Percentiles rank a stretch among this genome's conserved stretches.
phyloP scores from a whole-genome alignment of 441 rosid genomes.

The Adansonia rubrostipa region DNA sequence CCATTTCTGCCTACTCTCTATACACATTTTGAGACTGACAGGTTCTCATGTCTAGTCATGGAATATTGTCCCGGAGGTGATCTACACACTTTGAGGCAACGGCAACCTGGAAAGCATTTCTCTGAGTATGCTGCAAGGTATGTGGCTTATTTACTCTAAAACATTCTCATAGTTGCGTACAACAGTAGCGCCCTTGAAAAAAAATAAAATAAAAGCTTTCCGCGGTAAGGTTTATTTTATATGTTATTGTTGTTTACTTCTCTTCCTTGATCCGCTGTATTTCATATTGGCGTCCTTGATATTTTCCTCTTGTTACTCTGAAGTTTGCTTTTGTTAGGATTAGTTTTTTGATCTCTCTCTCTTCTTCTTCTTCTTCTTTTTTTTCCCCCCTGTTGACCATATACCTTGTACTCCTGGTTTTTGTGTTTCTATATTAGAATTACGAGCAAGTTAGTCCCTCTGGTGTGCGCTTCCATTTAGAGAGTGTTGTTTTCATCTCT shows the following conservation, averaged over 20 bases:
- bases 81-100: conserved; percentile 87
- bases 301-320: neutral
- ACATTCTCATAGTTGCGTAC: neutral
- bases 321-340: neutral
- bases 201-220: neutral
- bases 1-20: conserved; percentile 94
- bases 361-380: too few species aligned
- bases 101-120: conserved; percentile 94
- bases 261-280: neutral
- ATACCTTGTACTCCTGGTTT: neutral
- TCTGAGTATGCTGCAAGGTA: conserved; percentile 96
- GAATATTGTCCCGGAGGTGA: conserved; percentile 98
- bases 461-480: neutral
- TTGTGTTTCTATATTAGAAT: neutral
- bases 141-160: conserved; percentile 37
- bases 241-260: neutral
- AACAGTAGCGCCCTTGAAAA: neutral
- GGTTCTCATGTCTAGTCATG: conserved; percentile 93
- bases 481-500: neutral
- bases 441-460: neutral
- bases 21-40: conserved; percentile 91
- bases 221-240: neutral
- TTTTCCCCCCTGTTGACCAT: neutral
- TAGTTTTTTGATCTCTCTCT: neutral
- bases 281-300: neutral